A percentile compares a stretch with the other conserved stretches of the same genome.
Conservation (phyloP, 768 basidiomycete genomes). For the Tylopilus vinaceipallidus region DNA sequence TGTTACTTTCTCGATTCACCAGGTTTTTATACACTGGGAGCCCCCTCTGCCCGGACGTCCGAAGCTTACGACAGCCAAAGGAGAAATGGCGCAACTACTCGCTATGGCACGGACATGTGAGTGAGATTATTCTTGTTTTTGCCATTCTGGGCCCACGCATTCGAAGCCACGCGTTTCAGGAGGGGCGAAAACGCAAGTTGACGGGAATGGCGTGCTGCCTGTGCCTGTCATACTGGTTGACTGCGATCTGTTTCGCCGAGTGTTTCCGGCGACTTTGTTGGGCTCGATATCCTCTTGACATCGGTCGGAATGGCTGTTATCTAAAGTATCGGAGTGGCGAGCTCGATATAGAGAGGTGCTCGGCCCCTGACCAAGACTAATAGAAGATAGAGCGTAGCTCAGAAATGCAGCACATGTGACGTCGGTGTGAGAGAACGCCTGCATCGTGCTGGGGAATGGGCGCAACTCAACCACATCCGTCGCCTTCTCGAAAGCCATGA, state of each 20-base stretch:
- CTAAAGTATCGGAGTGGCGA: too few species aligned
- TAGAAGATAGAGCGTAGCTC: neutral
- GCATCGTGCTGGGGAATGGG: neutral
- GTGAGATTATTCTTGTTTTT: constrained; percentile 9
- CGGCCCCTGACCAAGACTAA: neutral
- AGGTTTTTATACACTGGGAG: constrained; percentile 17
- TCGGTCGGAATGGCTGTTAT: too few species aligned
- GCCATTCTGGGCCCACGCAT: constrained; percentile 6
- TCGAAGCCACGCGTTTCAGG: neutral
- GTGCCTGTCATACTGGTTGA: neutral
- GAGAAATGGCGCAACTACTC: constrained; percentile 20
- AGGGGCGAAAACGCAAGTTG: neutral
- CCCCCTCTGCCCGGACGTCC: too few species aligned
- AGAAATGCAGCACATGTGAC: constrained; percentile 5
- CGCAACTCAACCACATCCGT: neutral
- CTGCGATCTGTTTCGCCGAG: neutral
- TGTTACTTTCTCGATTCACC: neutral
- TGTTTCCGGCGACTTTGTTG: neutral
- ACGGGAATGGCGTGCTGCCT: neutral
- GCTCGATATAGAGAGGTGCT: neutral
- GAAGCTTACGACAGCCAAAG: constrained; percentile 8
- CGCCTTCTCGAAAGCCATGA: neutral
- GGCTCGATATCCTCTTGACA: neutral
- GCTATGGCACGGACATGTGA: constrained; percentile 12
- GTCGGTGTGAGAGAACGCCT: constrained; percentile 5